Base-by-base conservation (phyloP, 2,329 filamentous ascomycete species). In the Fusarium heterosporum region DNA sequence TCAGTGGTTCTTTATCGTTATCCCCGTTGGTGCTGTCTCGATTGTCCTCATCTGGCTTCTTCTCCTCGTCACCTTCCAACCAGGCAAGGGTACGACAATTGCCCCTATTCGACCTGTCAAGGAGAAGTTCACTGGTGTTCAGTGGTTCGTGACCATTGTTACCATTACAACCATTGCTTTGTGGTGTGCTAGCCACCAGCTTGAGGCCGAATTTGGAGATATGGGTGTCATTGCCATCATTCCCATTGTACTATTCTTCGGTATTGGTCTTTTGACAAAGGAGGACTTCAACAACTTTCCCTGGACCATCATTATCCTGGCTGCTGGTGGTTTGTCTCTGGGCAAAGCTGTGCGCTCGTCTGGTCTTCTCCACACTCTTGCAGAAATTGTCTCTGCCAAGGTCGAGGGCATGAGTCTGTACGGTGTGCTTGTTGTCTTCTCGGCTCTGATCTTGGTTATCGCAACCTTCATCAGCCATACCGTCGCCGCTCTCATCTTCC, bases 271-370 rank as follows among this genome's bases (percentile, higher is more conserved):
- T 69, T 84, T 99, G 30, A 98, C 94, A 47, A 99, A 98, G 80
- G 96, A 98, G 79, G 96, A 99, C 80, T 99, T 99, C 77, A 99
- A 99, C 83, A 99, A 99, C 79, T 99, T 99, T 79, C 90, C 97
- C 38, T 99, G 96, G 96, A 99, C 96, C 19, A 99, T 99, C 79
- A 97, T 99, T 79, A 98, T 99, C 74, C 89, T 99, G 19, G 96
- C 96, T 1, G 95, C 96, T 0, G 96, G 96, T 45, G 96, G 96
- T 9, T 82, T 99, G 32, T 93, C 93, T 2, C 88, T 99, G 0
- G 96, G 96, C 56, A 97, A 97, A 78, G 92, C 95, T 0, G 96
- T 99, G 59, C 95, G 93, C 66, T 96, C 93, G 1, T 98, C 95
- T 0, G 96, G 96, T 2, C 84, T 99, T 12, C 83, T 99, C 30